Conservation (phyloP, 2,329 filamentous ascomycete genomes). For the Penicillium sp. region DNA sequence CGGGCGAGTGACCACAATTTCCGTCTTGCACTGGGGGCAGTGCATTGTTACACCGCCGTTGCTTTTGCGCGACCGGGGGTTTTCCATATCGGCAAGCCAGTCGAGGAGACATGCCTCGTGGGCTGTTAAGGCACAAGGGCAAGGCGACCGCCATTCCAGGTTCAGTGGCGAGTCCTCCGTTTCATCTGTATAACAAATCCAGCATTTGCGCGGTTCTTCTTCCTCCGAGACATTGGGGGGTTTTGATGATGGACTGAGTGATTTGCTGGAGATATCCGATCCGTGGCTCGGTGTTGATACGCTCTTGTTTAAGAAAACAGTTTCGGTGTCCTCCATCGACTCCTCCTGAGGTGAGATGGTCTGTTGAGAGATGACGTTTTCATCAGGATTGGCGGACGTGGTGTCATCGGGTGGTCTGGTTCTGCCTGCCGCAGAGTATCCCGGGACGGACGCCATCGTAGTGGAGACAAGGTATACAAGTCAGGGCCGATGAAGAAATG, state of each 20-base stretch:
- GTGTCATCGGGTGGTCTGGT: conserved; percentile 27
- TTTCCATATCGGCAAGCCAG: conserved; percentile 89
- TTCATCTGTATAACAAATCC: conserved; percentile 67
- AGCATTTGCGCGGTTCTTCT: conserved; percentile 55
- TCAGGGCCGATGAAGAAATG: background rate
- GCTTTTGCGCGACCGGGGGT: conserved; percentile 51
- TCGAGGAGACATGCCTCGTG: conserved; percentile 87
- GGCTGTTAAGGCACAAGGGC: conserved; percentile 83
- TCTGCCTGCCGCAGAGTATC: conserved; percentile 29
- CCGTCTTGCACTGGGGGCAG: conserved; percentile 86
- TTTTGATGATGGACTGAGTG: conserved; percentile 13
- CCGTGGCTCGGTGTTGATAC: conserved; percentile 12
- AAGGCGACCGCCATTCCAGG: conserved; percentile 78
- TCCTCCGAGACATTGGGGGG: conserved; percentile 14
- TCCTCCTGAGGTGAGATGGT: conserved; percentile 13
- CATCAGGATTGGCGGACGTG: conserved; percentile 16
- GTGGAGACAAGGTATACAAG: conserved; percentile 1
- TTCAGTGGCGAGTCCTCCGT: conserved; percentile 60
- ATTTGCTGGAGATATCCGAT: conserved; percentile 19
- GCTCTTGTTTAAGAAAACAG: conserved; percentile 30
- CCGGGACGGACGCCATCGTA: conserved; percentile 37
- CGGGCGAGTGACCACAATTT: conserved; percentile 73
- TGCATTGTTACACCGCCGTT: conserved; percentile 60
- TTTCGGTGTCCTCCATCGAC: conserved; percentile 25
- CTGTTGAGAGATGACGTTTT: conserved; percentile 8